These are phyloP conservation scores for Juglanconis oblonga DNA, from an alignment of 2,329 filamentous ascomycete genomes.

Conservation along the genomic window DNA sequence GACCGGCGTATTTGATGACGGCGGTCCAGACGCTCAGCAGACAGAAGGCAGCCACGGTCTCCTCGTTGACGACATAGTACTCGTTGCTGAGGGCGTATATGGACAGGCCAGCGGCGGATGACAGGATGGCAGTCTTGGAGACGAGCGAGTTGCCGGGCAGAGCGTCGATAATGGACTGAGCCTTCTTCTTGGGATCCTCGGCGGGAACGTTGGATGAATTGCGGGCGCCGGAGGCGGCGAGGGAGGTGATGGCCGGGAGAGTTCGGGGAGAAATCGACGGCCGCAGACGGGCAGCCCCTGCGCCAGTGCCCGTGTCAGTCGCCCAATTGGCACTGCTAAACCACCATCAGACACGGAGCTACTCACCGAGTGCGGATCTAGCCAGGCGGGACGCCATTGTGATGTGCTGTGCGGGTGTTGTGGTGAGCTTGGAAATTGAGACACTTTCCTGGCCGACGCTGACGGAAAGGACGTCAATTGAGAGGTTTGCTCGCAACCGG, in stretches of 20 bases:
- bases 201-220: constrained; percentile 73
- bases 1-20: constrained; percentile 90
- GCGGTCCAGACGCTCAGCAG: constrained; percentile 90
- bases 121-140: constrained; percentile 96
- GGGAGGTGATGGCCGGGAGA: constrained; percentile 66
- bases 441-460: constrained; percentile 15
- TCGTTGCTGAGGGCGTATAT: constrained; percentile 98
- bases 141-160: constrained; percentile 88
- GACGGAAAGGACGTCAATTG: constrained; percentile 8
- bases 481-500: constrained; percentile 13
- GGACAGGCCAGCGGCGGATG: constrained; percentile 83
- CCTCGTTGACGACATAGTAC: constrained; percentile 99
- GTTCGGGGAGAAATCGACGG: constrained; percentile 72
- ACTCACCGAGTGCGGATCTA: constrained; percentile 92
- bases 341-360: constrained; percentile 20
- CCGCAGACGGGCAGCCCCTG: constrained; percentile 89
- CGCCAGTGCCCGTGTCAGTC: constrained; percentile 26
- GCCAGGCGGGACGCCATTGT: constrained; percentile 98
- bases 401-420: constrained; percentile 51
- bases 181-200: constrained; percentile 94
- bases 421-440: constrained; percentile 15
- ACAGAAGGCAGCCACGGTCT: constrained; percentile 91
- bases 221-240: constrained; percentile 64
- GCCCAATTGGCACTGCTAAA: constrained; percentile 26
- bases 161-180: constrained; percentile 89